Base-by-base conservation (phyloP, 2,329 filamentous ascomycete genomes). In the Corinectria fuckeliana region DNA sequence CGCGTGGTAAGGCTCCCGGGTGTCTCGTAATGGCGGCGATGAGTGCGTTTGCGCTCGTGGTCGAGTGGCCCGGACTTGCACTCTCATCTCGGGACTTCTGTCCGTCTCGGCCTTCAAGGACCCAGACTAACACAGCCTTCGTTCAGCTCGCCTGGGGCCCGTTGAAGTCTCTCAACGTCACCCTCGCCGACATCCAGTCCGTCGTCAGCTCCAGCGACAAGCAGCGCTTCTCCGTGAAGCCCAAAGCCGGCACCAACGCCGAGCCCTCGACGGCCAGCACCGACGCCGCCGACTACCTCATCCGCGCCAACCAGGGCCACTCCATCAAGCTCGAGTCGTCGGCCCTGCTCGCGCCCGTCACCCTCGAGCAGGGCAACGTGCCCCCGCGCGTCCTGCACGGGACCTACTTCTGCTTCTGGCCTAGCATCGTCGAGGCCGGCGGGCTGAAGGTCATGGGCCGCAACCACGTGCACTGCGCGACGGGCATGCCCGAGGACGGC, bases 291-390 rank as follows among this genome's bases (percentile, higher is more conserved):
- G 82, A 90, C 74, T 97, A 89, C 80, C 82, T 96, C 28, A 97
- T 99, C 77, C 92, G 95, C 70, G 95, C 95, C 25, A 97, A 96
- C 72, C 95, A 98, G 79, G 95, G 95, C 54, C 95, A 98, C 80
- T 92, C 87, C 69, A 91, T 99, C 72, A 87, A 88, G 71, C 78
- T 88, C 32, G 89, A 91, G 25, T 87, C 87, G n/a, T 86, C 89
- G 45, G 84, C 84, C 0, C 83, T 96, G 2, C 85, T 97, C 3
- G 83, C 81, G 18, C 88, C 89, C 6, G 81, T 97, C 57, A 88
- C 86, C 1, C 72, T 86, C 1, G 82, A 83, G 30, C 77, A 73
- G 6, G 82, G 71, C 21, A 85, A 85, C 62, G 68, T 93, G 1
- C 92, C 92, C 0, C 71, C 80, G 0, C 80, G 83, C 0, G 91